Percentiles rank a stretch among this genome's conserved stretches.
phyloP scores from a whole-genome alignment of 139 green algal species.

The Auxenochlorella pyrenoidosa region DNA sequence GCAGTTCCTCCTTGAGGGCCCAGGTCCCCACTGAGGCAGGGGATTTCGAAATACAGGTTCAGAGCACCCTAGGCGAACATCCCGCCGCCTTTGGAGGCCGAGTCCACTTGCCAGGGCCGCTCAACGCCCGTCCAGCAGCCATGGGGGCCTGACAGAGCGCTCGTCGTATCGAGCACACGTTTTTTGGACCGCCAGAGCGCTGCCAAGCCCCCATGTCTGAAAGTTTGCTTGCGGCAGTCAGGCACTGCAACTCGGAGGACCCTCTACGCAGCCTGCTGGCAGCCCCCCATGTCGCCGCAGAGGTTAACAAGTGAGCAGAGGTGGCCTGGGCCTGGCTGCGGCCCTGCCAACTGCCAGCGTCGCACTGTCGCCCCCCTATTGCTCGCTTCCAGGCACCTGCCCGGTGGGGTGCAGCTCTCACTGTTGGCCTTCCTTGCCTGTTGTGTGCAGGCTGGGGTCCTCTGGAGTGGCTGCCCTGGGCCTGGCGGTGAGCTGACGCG shows the following conservation, averaged over 20 bases:
- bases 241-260: neutral
- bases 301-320: conserved; percentile 14
- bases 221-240: conserved; percentile 1
- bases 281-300: neutral
- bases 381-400: too few relatives aligned
- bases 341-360: neutral
- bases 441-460: conserved; percentile 21
- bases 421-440: neutral
- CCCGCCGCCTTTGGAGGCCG: too few relatives aligned
- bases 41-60: too few relatives aligned
- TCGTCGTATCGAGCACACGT: too few relatives aligned
- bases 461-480: conserved; percentile 37
- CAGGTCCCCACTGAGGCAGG: too few relatives aligned
- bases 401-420: neutral
- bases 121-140: too few relatives aligned
- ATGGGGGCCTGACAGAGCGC: too few relatives aligned
- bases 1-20: too few relatives aligned
- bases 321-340: neutral
- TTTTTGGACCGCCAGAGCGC: too few relatives aligned
- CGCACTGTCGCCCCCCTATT: neutral
- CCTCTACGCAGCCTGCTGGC: neutral
- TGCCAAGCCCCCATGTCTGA: neutral
- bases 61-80: too few relatives aligned
- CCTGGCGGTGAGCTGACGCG: conserved; percentile 26
- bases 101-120: too few relatives aligned